Base-by-base conservation (phyloP, 495 filamentous ascomycete species). In the Penicillium ochrochloron region DNA sequence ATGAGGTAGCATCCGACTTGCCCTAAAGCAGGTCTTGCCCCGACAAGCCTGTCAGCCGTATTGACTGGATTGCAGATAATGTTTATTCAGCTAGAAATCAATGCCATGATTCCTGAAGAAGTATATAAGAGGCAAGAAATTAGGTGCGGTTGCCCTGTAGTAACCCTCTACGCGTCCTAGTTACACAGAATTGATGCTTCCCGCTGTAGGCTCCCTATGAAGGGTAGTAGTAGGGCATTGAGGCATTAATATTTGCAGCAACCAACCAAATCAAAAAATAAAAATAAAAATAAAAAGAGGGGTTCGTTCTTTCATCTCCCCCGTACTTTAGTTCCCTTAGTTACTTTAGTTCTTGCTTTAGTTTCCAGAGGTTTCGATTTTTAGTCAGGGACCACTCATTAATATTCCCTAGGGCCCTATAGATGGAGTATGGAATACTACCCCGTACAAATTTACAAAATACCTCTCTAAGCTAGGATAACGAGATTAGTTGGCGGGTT, bases 1-100 rank as follows among this genome's bases (percentile, higher is more conserved):
- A 37, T 56, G 53, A 58, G 56, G 59, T 61, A 61, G 48, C 31
- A 61, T 61, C 48, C 19, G 19, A 5, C 48, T 29, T 39, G 12
- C 15, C 59, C 59, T 10, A 62, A 55, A 37, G 8, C 5, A 37
- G 51, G 33, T 58, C 51, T 21, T 55, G 50, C 52, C 39, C 60
- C 60, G 60, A 56, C 39, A 35, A 52, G 46, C 33, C 41, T 33
- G 50, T 54, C 41, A 51, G 42, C 39, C 5, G 14, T 15, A 17
- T 19, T 9, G n/a, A 51, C 14, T 33, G 31, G 31, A 12, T 29
- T 29, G 29, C 1, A 34, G 25, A 27, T 0, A 31, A 53, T 21
- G 3, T 23, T 37, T 41, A 41, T 41, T 17, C 37, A 29, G 17
- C 19, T 2, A 2, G n/a, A 9, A 17, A n/a, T 19, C 19, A 17